phyloP scores from a whole-genome alignment of 495 filamentous ascomycete genomes.

The Aspergillus taichungensis region DNA sequence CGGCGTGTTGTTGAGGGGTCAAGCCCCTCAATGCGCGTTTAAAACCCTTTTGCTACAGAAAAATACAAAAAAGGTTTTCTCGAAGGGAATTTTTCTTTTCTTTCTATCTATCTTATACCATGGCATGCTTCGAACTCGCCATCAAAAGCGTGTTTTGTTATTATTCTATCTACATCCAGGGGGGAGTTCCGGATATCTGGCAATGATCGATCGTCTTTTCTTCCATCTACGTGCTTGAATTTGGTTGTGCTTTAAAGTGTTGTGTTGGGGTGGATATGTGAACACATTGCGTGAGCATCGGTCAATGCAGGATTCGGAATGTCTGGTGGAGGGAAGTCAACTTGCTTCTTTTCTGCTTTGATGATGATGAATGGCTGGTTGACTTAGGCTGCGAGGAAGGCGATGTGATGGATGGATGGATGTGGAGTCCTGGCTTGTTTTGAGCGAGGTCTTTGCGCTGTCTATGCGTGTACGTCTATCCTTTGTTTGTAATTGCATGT shows the following conservation, averaged over 20 bases:
- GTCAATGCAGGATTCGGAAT: conserved; percentile 8
- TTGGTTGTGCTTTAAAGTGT: conserved; percentile 13
- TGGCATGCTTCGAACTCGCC: conserved; percentile 5
- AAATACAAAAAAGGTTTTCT: conserved; percentile 38
- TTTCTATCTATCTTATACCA: background rate
- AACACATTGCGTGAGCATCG: conserved; percentile 8
- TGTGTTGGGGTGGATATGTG: conserved; percentile 9
- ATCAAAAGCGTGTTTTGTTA: conserved; percentile 12
- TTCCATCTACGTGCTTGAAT: conserved; percentile 20
- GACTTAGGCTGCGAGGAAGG: conserved; percentile 8
- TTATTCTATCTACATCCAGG: conserved; percentile 33
- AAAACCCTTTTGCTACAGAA: conserved; percentile 17
- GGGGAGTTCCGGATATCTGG: conserved; percentile 86
- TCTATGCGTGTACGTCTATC: too few species aligned
- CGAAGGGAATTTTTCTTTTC: conserved; percentile 19
- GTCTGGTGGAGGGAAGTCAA: conserved; percentile 4
- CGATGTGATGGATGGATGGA: background rate
- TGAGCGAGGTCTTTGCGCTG: too few species aligned
- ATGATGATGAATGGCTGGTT: conserved; percentile 9
- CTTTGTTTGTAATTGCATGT: too few species aligned
- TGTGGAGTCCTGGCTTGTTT: background rate
- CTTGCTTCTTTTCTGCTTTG: conserved; percentile 3
- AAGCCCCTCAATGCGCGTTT: too few species aligned
- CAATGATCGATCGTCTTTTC: conserved; percentile 43
- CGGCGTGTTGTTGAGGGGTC: too few species aligned